These are phyloP conservation scores for Podospora tetraspora DNA, from an alignment of 495 filamentous ascomycete species.

Conservation along the genomic window DNA sequence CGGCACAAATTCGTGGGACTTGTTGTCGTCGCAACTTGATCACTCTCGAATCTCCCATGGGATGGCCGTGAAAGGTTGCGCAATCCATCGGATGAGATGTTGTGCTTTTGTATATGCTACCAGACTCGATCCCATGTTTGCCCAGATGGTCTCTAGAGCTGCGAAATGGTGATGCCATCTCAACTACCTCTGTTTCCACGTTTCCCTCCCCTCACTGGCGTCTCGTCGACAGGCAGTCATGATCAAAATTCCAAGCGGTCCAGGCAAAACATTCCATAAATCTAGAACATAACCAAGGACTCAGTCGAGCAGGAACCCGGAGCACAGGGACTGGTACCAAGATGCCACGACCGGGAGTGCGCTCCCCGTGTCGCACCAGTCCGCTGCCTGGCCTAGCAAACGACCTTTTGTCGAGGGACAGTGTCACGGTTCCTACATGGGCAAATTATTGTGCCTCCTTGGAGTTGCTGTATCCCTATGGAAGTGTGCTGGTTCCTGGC, in stretches of 20 bases:
- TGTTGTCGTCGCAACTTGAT: conserved; percentile 1
- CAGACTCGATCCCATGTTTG: not conserved
- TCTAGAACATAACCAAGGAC: not conserved
- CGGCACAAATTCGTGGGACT: not conserved
- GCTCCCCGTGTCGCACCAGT: conserved; percentile 10
- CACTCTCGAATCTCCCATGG: not conserved
- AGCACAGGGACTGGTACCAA: conserved; percentile 5
- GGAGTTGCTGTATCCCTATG: not conserved
- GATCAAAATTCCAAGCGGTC: not conserved
- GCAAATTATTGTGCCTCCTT: not conserved
- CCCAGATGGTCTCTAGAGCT: not conserved
- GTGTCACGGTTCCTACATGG: conserved; percentile 3
- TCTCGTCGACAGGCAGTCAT: not conserved
- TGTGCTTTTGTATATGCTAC: not conserved
- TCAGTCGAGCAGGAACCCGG: not conserved
- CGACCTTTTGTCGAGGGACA: conserved; percentile 5
- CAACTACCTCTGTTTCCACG: not conserved
- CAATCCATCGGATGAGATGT: not conserved
- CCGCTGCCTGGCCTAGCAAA: conserved; percentile 11
- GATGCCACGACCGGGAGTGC: conserved; percentile 9
- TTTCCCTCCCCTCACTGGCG: not conserved
- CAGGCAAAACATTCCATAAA: not conserved
- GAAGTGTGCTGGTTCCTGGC: not conserved
- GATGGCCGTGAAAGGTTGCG: not conserved
- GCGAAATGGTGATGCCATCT: not conserved